Evolutionary conservation across 2,329 filamentous ascomycete species (phyloP), one percentile per base, ranked within the genome.

Genomic region (Zarea fungicola): DNA sequence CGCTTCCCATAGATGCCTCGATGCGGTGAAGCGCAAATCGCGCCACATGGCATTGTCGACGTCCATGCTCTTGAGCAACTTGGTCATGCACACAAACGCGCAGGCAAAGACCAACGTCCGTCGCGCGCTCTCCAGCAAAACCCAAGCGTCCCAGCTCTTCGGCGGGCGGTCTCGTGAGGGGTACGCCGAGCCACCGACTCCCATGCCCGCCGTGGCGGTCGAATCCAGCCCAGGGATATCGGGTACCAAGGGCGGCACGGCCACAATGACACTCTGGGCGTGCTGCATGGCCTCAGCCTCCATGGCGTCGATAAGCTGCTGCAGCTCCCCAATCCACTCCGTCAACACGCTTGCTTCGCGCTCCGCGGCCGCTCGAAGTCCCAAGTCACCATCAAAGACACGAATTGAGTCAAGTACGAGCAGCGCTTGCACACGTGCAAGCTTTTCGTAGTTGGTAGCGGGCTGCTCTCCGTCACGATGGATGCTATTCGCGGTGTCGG

Each of bases 131-230:
- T 74, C 72, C 4, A 67, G 57, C 13, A 75, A 62, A 9, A 74
- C 50, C 72, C 72, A 75, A 13, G 58, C 68, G 61, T 74, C 70
- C 72, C 72, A 75, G 22, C 58, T 67, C 44, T 64, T 58, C 1
- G 72, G 71, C 19, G 66, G 63, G 22, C 57, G 58, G 3, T 66
- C 62, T 26, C 62, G 59, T 28, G 61, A 49, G 7, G 44, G 44
- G 26, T 14, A 47, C 40, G 50, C 54, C 3, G 29, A 18, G 14
- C 35, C 45, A 16, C 36, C 36, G 28, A 29, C 41, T 7, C 42
- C 31, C 13, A 4, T 21, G n/a, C 26, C 35, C 16, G 23, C 22
- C 19, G 14, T 6, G 13, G 11, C 41, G n/a, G 11, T 14, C 19
- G 29, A 14, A 23, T 37, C 42, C 23, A 25, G 29, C 4, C 19